Evolutionary conservation across 2,329 filamentous ascomycete species (phyloP).

Genomic region (Fusarium protoensiforme): DNA sequence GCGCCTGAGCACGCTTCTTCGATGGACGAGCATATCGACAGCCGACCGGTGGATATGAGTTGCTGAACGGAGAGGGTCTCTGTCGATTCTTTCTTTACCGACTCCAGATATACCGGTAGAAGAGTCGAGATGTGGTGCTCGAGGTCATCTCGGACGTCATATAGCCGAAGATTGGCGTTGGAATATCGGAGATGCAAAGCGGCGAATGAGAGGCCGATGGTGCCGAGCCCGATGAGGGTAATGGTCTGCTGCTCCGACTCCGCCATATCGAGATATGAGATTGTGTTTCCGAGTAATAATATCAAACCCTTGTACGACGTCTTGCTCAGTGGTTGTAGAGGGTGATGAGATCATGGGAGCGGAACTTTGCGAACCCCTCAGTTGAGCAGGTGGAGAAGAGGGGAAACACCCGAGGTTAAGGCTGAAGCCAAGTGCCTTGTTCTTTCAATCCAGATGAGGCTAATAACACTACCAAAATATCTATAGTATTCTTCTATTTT

Average conservation of each 20-base stretch:
- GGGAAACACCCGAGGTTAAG: constrained; percentile 24
- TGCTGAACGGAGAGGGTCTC: rapidly evolving
- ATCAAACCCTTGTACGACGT: not conserved
- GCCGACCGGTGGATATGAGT: not conserved
- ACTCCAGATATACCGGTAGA: constrained; percentile 18
- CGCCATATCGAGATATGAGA: not conserved
- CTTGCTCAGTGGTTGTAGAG: not conserved
- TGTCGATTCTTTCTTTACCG: not conserved
- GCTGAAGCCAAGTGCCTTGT: not conserved
- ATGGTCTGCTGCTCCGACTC: constrained; percentile 15
- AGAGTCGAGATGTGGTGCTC: constrained; percentile 24
- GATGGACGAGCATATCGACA: constrained; percentile 19
- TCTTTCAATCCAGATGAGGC: not conserved
- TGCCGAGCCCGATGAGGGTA: constrained; percentile 26
- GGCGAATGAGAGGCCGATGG: constrained; percentile 30
- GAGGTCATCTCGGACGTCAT: constrained; percentile 26
- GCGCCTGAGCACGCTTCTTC: constrained; percentile 16
- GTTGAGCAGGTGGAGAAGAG: constrained; percentile 11
- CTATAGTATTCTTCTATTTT: not conserved
- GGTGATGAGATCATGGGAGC: not conserved
- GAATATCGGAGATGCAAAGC: constrained; percentile 28
- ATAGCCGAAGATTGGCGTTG: constrained; percentile 14
- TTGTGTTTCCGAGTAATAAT: not conserved
- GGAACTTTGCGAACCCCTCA: not conserved
- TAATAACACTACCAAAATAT: not conserved